These are phyloP conservation scores for Sclerotiophoma versabilis DNA, from an alignment of 2,329 filamentous ascomycete species.

Conservation along the genomic window DNA sequence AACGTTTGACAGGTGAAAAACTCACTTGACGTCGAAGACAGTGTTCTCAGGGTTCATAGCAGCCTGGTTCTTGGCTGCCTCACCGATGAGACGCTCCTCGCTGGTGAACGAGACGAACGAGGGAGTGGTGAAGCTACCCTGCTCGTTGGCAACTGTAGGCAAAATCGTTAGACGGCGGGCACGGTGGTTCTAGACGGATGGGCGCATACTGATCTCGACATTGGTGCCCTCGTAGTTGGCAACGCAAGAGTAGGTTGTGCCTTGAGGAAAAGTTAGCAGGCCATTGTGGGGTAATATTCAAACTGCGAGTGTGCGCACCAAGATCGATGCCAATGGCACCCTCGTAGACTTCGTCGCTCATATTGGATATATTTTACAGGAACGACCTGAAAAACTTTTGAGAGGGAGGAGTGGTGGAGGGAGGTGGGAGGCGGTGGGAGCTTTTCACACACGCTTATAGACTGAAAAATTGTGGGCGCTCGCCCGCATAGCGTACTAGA, in stretches of 20 bases:
- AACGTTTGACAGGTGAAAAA: slow-evolving; percentile 26
- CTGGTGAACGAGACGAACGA: slow-evolving; percentile 99
- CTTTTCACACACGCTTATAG: slow-evolving; percentile 29
- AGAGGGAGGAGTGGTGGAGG: slow-evolving; percentile 41
- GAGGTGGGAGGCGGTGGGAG: slow-evolving; percentile 37
- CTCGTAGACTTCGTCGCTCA: slow-evolving; percentile 98
- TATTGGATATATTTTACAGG: slow-evolving; percentile 60
- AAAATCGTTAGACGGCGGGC: slow-evolving; percentile 27
- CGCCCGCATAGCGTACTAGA: slow-evolving; percentile 24
- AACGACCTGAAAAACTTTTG: slow-evolving; percentile 39
- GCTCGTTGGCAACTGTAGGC: slow-evolving; percentile 87
- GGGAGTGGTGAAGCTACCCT: slow-evolving; percentile 98
- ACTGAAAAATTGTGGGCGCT: slow-evolving; percentile 22
- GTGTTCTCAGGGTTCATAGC: slow-evolving; percentile 99
- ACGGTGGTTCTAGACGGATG: slow-evolving; percentile 9
- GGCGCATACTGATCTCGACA: slow-evolving; percentile 90
- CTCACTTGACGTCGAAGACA: slow-evolving; percentile 98
- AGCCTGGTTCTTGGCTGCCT: slow-evolving; percentile 99
- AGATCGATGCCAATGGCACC: slow-evolving; percentile 99
- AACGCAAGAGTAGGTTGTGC: slow-evolving; percentile 99
- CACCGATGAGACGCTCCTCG: slow-evolving; percentile 98
- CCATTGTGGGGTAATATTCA: slow-evolving; percentile 38
- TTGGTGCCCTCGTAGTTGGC: slow-evolving; percentile 99
- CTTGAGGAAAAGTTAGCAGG: slow-evolving; percentile 59
- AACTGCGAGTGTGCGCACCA: slow-evolving; percentile 63